Conservation (phyloP, 1,139 yeast species). For the Diutina scorzettiae region DNA sequence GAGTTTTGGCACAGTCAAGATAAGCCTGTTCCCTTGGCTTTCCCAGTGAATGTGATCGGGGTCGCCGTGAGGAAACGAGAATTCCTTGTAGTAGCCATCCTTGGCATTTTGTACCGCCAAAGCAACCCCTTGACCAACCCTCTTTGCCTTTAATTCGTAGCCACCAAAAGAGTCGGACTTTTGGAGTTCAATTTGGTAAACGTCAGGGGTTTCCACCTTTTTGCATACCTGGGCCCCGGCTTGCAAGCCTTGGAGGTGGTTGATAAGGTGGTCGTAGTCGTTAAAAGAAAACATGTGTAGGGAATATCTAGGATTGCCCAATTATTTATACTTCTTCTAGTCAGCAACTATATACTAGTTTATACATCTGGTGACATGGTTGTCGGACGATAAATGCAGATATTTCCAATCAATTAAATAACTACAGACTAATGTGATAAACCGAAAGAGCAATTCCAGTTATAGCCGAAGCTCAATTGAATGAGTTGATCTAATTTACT, state of each 20-base stretch:
- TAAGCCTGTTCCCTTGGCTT: neutral
- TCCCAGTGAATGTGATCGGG: neutral
- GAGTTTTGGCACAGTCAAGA: neutral
- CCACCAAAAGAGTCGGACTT: neutral
- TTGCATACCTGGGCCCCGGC: neutral
- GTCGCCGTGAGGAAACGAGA: slow-evolving; percentile 2
- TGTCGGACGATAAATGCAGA: too few relatives aligned
- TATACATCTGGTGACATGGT: too few relatives aligned
- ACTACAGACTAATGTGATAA: too few relatives aligned
- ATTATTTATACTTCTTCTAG: neutral
- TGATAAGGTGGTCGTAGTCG: slow-evolving; percentile 3
- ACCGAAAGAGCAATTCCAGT: too few relatives aligned
- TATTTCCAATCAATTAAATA: too few relatives aligned
- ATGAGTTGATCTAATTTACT: too few relatives aligned
- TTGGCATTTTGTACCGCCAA: neutral
- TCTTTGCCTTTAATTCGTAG: slow-evolving; percentile 1
- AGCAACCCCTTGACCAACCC: slow-evolving; percentile 2
- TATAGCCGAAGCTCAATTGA: too few relatives aligned
- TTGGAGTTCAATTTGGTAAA: neutral
- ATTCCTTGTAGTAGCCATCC: slow-evolving; percentile 3
- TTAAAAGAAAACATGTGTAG: neutral
- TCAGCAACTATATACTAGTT: too few relatives aligned
- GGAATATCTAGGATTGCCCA: neutral
- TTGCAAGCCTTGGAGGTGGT: neutral
- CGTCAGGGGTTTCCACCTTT: neutral